Evolutionary conservation across 169 alveolate species (phyloP).

Genomic region (Theileria parva): DNA sequence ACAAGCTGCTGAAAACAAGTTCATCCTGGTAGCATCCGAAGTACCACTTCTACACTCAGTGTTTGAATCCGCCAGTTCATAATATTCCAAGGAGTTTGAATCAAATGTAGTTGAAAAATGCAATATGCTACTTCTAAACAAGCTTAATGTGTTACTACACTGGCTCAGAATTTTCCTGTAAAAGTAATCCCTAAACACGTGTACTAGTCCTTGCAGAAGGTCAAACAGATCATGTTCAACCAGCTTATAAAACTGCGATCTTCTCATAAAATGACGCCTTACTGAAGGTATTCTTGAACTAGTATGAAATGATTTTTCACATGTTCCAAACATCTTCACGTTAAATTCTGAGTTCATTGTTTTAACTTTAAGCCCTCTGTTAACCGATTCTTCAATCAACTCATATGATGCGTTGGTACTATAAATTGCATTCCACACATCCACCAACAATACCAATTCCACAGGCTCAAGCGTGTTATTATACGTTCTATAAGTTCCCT

Average conservation of each 20-base stretch:
- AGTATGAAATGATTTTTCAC: slow-evolving; percentile 47
- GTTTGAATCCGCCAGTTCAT: slow-evolving; percentile 20
- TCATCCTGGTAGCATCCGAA: slow-evolving; percentile 9
- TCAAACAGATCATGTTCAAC: slow-evolving; percentile 51
- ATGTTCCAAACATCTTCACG: slow-evolving; percentile 52
- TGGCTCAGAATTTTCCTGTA: slow-evolving; percentile 5
- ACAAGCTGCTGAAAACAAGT: slow-evolving; percentile 56
- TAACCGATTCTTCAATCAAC: neutral
- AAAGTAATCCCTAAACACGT: slow-evolving; percentile 38
- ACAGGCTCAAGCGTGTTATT: neutral
- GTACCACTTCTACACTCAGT: neutral
- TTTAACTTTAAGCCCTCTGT: neutral
- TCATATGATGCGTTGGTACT: neutral
- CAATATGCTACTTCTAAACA: slow-evolving; percentile 34
- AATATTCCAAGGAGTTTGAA: slow-evolving; percentile 43
- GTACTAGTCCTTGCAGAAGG: slow-evolving; percentile 16
- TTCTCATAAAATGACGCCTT: slow-evolving; percentile 42
- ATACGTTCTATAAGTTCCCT: neutral
- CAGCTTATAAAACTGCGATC: slow-evolving; percentile 17
- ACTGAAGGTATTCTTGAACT: slow-evolving; percentile 32
- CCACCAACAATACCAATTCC: slow-evolving; percentile 13
- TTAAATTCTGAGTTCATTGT: slow-evolving; percentile 3
- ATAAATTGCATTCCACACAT: slow-evolving; percentile 10
- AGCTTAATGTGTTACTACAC: neutral
- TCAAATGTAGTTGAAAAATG: slow-evolving; percentile 40